phyloP scores from a whole-genome alignment of 2,329 filamentous ascomycete genomes.

The Neopestalotiopsis clavispora region DNA sequence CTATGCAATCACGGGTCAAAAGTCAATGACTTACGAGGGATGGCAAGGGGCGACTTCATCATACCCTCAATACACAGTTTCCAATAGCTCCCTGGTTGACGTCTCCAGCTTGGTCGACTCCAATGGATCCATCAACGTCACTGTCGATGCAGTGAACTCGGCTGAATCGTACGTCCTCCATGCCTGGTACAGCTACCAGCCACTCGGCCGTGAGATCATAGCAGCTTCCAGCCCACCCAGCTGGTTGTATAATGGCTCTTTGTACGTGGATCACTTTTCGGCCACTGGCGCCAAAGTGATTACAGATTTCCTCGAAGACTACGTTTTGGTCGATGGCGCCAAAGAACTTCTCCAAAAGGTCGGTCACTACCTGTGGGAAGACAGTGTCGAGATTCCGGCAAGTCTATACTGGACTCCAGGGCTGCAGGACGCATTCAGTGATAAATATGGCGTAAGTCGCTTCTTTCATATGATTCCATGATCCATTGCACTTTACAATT shows the following conservation, averaged over 20 bases:
- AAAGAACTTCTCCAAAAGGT: neutral
- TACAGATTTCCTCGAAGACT: conserved; percentile 4
- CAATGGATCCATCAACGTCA: neutral
- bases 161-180: neutral
- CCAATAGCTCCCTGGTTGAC: neutral
- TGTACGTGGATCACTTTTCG: conserved; percentile 7
- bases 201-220: neutral
- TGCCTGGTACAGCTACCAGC: neutral
- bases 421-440: neutral
- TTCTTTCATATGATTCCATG: no score
- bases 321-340: neutral
- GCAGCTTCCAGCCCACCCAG: neutral
- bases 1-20: neutral
- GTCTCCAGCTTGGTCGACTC: neutral
- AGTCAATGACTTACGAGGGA: no score
- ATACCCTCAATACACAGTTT: neutral
- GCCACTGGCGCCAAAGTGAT: neutral
- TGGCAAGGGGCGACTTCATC: no score
- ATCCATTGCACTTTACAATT: no score
- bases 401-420: neutral
- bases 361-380: conserved; percentile 8
- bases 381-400: conserved; percentile 9
- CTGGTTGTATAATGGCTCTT: neutral
- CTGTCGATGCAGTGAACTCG: neutral
- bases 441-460: neutral